Evolutionary conservation across 2,329 filamentous ascomycete species (phyloP).

Genomic region (Berkeleyomyces rouxiae): DNA sequence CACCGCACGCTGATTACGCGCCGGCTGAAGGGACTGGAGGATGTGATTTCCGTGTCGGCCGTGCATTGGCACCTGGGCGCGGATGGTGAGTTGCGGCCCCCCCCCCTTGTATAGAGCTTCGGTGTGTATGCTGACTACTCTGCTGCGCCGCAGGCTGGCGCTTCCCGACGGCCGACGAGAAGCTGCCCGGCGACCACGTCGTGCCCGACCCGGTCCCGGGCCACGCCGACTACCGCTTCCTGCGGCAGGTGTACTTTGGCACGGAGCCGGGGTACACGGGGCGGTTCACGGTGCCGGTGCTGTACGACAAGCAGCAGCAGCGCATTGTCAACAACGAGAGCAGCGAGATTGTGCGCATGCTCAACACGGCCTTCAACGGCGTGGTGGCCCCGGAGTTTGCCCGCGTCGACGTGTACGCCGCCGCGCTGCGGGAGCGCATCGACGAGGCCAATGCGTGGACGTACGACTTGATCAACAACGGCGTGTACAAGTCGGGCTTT

Average conservation of each 20-base stretch:
- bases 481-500: constrained; percentile 64
- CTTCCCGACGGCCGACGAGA: constrained; percentile 50
- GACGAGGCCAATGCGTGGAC: constrained; percentile 68
- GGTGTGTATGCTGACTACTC: not conserved
- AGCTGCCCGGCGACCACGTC: constrained; percentile 41
- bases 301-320: constrained; percentile 62
- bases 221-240: constrained; percentile 50
- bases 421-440: constrained; percentile 44
- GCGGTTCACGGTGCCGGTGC: constrained; percentile 72
- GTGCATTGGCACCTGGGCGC: constrained; percentile 80
- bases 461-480: constrained; percentile 57
- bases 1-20: constrained; percentile 75
- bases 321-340: constrained; percentile 84
- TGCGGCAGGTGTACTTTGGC: constrained; percentile 67
- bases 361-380: constrained; percentile 61
- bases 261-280: constrained; percentile 55
- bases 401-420: constrained; percentile 49
- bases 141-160: constrained; percentile 39
- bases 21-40: constrained; percentile 80
- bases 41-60: constrained; percentile 60
- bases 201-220: constrained; percentile 51
- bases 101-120: not conserved
- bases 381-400: constrained; percentile 44
- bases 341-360: constrained; percentile 82
- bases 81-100: constrained; percentile 24